phyloP scores from a whole-genome alignment of 768 basidiomycete species.

The Postia placenta region DNA sequence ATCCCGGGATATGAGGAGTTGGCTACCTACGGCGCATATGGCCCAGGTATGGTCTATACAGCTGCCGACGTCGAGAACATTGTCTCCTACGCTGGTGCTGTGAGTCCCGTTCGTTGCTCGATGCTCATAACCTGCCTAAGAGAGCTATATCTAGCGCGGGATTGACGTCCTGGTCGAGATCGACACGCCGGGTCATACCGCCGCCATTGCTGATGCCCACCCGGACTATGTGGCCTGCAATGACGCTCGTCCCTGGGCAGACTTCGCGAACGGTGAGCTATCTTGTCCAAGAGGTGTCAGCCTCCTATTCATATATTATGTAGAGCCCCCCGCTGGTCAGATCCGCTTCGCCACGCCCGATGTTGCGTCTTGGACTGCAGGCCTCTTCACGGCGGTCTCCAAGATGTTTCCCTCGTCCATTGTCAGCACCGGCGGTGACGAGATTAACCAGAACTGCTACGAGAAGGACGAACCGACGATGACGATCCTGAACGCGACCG shows the following conservation, averaged over 20 bases:
- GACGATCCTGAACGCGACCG: constrained; percentile 23
- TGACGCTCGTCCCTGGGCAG: constrained; percentile 28
- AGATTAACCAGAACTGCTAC: constrained; percentile 37
- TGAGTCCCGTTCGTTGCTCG: constrained; percentile 18
- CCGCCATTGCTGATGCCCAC: constrained; percentile 33
- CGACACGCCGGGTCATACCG: constrained; percentile 48
- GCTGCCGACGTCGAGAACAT: constrained; percentile 33
- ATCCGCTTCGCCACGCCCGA: constrained; percentile 33
- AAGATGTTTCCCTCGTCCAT: constrained; percentile 27
- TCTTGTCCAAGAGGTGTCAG: no score
- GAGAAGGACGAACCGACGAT: constrained; percentile 31
- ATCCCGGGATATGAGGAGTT: constrained; percentile 33
- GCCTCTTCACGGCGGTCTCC: constrained; percentile 26
- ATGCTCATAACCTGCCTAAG: neutral
- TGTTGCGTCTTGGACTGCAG: constrained; percentile 27
- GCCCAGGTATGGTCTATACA: constrained; percentile 27
- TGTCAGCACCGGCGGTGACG: constrained; percentile 44
- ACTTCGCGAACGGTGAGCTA: constrained; percentile 29
- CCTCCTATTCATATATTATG: neutral
- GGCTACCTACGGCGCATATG: constrained; percentile 39
- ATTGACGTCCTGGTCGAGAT: constrained; percentile 45
- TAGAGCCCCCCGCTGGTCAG: constrained; percentile 46
- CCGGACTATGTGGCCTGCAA: constrained; percentile 41
- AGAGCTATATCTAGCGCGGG: constrained; percentile 30
- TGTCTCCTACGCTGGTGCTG: constrained; percentile 37